Evolutionary conservation across 345 rosid genomes (phyloP), one percentile per base, ranked within the genome.

Genomic region (Carallia pectinifolia): DNA sequence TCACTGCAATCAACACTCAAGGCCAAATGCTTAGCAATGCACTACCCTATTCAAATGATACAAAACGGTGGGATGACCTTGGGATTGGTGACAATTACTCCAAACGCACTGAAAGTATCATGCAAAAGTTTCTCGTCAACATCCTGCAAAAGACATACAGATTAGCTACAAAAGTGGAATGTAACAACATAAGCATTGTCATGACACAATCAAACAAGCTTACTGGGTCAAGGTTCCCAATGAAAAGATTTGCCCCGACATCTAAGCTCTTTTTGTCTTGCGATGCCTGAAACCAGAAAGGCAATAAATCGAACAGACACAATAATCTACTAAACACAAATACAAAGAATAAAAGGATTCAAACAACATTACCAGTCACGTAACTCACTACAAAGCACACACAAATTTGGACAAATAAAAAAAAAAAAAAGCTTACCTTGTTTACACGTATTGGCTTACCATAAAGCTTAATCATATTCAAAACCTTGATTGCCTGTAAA

Each of bases 181-280:
- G 50, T 12, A 12, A 12, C 50, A 4, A 12, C 50, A 44, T 44
- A 44, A 44, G 50, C 12, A 10, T 12, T 44, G 50, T 44, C 3
- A 44, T 44, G 50, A 44, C 12, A 40, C 48, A 44, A 15, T 15
- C 17, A 44, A 3, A 44, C 16, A 44, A 2, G 80, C 96, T 87
- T 76, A 95, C 98, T 13, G 99, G 92, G 67, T 95, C 99, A 73
- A 95, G 96, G 81, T 95, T 95, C 61, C 98, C 98, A 39, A 92
- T 95, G 75, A 95, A 95, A 67, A 95, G 96, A 76, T 95, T 95
- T 40, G 99, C 99, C 62, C 99, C 98, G 39, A 95, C 98, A 68
- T 95, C 99, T 84, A 92, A 80, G 71, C 96, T 95, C 86, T 95
- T 95, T 80, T 95, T 95, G 82, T 95, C 99, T 88, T 95, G 99